phyloP scores from a whole-genome alignment of 2,329 filamentous ascomycete genomes.

The Penicillium olsonii region DNA sequence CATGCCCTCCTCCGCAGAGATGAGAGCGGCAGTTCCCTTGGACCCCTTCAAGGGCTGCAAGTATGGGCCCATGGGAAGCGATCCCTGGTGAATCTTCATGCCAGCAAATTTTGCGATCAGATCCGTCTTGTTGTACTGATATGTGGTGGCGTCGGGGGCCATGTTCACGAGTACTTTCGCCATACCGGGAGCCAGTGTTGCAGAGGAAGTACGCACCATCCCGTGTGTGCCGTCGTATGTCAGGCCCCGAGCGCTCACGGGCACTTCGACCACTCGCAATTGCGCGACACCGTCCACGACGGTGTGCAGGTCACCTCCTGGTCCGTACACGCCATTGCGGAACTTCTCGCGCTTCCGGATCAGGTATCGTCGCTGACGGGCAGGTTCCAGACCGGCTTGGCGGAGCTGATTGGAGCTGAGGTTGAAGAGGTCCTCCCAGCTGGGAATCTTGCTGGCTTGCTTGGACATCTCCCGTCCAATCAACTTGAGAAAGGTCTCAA shows the following conservation, averaged over 20 bases:
- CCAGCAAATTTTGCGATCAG: slow-evolving; percentile 59
- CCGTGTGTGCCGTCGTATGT: slow-evolving; percentile 27
- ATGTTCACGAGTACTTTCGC: slow-evolving; percentile 63
- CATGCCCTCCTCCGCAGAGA: slow-evolving; percentile 79
- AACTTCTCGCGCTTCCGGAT: slow-evolving; percentile 87
- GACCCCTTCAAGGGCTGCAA: slow-evolving; percentile 67
- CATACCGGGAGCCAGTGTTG: slow-evolving; percentile 56
- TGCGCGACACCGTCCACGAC: slow-evolving; percentile 66
- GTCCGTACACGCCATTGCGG: slow-evolving; percentile 72
- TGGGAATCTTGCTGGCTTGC: slow-evolving; percentile 82
- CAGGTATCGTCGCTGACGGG: slow-evolving; percentile 79
- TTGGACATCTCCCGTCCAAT: slow-evolving; percentile 85
- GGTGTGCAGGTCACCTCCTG: slow-evolving; percentile 77
- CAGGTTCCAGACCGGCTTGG: slow-evolving; percentile 82
- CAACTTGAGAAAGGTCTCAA: slow-evolving; percentile 80
- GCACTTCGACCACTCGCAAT: slow-evolving; percentile 59
- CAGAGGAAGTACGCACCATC: slow-evolving; percentile 46
- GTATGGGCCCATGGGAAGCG: slow-evolving; percentile 73
- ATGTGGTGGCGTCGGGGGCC: slow-evolving; percentile 57
- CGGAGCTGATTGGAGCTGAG: slow-evolving; percentile 75
- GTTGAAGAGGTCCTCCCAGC: slow-evolving; percentile 88
- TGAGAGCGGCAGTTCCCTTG: slow-evolving; percentile 60
- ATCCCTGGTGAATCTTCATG: slow-evolving; percentile 68
- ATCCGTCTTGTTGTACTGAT: slow-evolving; percentile 46
- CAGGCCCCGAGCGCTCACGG: slow-evolving; percentile 35